These are phyloP conservation scores for Rhodocollybia butyracea DNA, from an alignment of 768 basidiomycete genomes.

Conservation along the genomic window DNA sequence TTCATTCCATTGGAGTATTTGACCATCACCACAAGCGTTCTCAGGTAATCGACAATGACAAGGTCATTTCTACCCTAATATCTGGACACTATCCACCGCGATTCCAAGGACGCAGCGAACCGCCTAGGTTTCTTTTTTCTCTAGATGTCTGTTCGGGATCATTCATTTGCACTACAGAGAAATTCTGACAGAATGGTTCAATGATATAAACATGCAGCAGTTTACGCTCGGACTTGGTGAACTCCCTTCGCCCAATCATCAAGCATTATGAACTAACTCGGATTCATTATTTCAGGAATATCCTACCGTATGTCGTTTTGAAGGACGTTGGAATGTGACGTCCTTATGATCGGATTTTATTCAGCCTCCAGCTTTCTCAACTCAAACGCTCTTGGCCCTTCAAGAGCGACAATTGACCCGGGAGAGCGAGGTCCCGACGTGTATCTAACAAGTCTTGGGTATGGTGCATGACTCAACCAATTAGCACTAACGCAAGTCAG, in stretches of 20 bases:
- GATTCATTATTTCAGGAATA: constrained; percentile 1
- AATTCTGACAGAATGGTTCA: constrained; percentile 12
- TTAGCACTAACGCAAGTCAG: not conserved
- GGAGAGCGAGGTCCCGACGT: constrained; percentile 13
- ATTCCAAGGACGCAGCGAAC: constrained; percentile 9
- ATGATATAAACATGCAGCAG: constrained; percentile 11
- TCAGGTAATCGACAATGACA: constrained; percentile 13
- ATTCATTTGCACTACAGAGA: not conserved
- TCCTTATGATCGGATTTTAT: too few relatives aligned
- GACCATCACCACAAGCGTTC: not conserved
- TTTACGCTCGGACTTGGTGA: constrained; percentile 12
- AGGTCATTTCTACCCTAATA: constrained; percentile 10
- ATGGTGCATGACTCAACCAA: not conserved
- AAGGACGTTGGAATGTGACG: too few relatives aligned
- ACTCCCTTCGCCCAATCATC: not conserved
- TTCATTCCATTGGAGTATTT: not conserved
- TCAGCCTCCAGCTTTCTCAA: constrained; percentile 11
- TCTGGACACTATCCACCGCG: constrained; percentile 10
- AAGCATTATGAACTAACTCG: not conserved
- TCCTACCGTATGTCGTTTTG: constrained; percentile 10
- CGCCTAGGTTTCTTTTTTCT: not conserved
- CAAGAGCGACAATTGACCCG: constrained; percentile 5
- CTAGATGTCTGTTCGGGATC: not conserved
- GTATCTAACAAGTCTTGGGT: constrained; percentile 11
- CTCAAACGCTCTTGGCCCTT: not conserved